Conservation (phyloP, 148 eudicot genomes). For the Arctostaphylos glauca region DNA sequence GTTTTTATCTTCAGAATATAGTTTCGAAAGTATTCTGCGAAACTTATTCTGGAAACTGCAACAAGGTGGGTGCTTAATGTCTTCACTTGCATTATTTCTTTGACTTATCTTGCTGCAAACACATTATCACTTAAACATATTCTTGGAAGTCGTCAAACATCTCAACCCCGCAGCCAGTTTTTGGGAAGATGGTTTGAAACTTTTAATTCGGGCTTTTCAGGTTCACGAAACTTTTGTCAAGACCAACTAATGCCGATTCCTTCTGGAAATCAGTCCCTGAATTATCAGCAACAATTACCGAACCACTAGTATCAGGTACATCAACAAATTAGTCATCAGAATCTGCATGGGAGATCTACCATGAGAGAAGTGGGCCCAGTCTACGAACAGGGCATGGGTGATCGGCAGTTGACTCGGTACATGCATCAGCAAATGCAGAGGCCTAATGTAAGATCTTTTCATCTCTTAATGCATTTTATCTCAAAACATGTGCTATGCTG, state of each 20-base stretch:
- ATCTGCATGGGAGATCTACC: slow-evolving; percentile 42
- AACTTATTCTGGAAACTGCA: background rate
- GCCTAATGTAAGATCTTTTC: slow-evolving; percentile 40
- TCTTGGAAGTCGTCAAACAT: slow-evolving; percentile 54
- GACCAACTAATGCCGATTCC: slow-evolving; percentile 42
- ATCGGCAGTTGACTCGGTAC: slow-evolving; percentile 50
- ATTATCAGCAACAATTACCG: slow-evolving; percentile 46
- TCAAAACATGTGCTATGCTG: background rate
- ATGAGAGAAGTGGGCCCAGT: slow-evolving; percentile 16
- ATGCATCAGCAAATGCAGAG: slow-evolving; percentile 56
- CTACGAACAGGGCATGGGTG: slow-evolving; percentile 58
- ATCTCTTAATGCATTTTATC: background rate
- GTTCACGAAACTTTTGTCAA: slow-evolving; percentile 43
- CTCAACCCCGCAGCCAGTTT: slow-evolving; percentile 55
- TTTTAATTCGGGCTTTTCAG: slow-evolving; percentile 41
- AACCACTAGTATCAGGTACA: slow-evolving; percentile 44
- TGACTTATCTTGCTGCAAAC: slow-evolving; percentile 55
- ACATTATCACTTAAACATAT: slow-evolving; percentile 54
- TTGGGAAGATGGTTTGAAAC: slow-evolving; percentile 54
- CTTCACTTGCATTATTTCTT: slow-evolving; percentile 56
- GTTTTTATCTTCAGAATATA: background rate
- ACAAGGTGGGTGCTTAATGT: slow-evolving; percentile 32
- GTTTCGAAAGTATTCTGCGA: background rate
- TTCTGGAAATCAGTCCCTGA: slow-evolving; percentile 44
- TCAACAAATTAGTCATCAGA: slow-evolving; percentile 42